Base-by-base conservation (phyloP, 2,329 filamentous ascomycete species). In the Penicillium sp. region DNA sequence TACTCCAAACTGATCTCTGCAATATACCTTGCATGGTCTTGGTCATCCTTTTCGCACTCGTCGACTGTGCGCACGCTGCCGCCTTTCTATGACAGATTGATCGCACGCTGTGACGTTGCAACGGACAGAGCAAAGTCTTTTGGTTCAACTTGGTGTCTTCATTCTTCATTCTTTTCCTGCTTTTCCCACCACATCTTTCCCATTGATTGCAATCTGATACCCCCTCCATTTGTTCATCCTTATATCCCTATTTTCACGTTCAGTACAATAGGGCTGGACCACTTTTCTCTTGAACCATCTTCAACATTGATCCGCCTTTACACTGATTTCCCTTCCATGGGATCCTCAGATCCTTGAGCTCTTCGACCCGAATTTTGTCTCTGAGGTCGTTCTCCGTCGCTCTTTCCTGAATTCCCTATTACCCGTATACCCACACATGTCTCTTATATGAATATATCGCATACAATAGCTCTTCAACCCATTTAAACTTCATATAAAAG, bases 361-460 rank as follows among this genome's bases (percentile, higher is more conserved):
- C 16, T 36, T 49, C 46, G 44, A 49, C 39, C 39, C 41, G 46
- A 29, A 2, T 28, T 10, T 44, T 45, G 41, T 42, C 39, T 36
- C n/a, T 22, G 18, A 38, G 18, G 30, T 22, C 47, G 35, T 35
- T 33, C 33, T 31, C n/a, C 25, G 29, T 34, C 47, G 31, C 35
- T 50, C 47, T 35, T 40, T 47, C 5, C 3, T 39, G 22, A 14
- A 36, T 46, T 46, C 46, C 30, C 22, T 25, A 4, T 25, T 7
- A 4, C 8, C 8, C 22, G 36, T 50, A 46, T 50, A 34, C 28
- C 41, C 35, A 30, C 16, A 13, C 4, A 38, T 30, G 22, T n/a
- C 1, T 18, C 19, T 12, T n/a, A 36, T 14, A 39, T 30, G 25
- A 30, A 39, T 30, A 45, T 29, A 38, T 25, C 5, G 7, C 22